Conservation (phyloP, 768 basidiomycete species). For the Lactarius akahatsu region DNA sequence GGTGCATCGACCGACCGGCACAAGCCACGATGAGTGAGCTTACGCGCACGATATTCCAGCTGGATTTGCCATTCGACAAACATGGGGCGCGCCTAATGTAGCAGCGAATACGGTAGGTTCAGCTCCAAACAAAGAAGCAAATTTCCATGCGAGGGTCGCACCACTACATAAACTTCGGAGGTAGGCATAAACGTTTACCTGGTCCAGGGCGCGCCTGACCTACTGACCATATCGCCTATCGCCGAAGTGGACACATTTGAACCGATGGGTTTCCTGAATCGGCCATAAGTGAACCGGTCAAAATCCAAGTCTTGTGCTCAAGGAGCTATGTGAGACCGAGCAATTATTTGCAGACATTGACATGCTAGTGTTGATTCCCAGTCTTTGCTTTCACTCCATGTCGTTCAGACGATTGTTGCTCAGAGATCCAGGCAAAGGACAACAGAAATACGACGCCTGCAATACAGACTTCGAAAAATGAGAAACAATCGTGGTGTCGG, state of each 20-base stretch:
- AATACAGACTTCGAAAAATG: neutral
- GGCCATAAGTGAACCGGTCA: neutral
- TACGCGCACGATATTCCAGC: neutral
- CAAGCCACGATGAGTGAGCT: neutral
- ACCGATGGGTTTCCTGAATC: neutral
- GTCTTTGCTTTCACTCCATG: neutral
- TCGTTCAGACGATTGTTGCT: neutral
- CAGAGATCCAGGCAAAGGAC: neutral
- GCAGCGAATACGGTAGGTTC: neutral
- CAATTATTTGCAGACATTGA: neutral
- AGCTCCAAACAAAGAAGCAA: neutral
- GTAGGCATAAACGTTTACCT: neutral
- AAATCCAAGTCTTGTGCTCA: neutral
- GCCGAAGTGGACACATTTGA: too few relatives aligned
- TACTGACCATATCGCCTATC: neutral
- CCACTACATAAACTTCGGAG: neutral
- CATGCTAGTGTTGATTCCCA: neutral
- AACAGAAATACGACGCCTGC: neutral
- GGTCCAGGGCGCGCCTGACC: neutral
- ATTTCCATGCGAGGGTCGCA: neutral
- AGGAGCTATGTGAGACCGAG: neutral
- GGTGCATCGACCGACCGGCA: too few relatives aligned
- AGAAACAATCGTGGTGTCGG: too few relatives aligned
- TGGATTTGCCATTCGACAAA: neutral
- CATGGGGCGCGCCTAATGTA: neutral